Evolutionary conservation across 2,329 filamentous ascomycete genomes (phyloP).

Genomic region (Trichoderma oligosporum): DNA sequence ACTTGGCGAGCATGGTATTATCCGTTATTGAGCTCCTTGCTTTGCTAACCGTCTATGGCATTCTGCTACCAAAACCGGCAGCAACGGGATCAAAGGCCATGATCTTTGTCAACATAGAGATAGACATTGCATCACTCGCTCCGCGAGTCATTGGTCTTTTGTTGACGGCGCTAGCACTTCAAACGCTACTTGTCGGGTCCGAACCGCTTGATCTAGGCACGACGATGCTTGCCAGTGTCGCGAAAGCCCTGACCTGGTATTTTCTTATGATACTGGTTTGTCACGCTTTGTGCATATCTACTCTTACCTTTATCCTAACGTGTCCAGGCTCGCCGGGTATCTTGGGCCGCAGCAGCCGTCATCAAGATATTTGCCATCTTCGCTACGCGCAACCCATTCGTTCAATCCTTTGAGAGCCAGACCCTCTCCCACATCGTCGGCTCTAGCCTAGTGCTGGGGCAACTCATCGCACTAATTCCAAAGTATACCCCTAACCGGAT

Average conservation of each 20-base stretch:
- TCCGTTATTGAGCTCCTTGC: conserved; percentile 30
- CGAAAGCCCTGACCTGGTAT: conserved; percentile 36
- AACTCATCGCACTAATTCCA: conserved; percentile 33
- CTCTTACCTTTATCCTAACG: not conserved
- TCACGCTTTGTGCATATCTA: not conserved
- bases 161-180: not conserved
- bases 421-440: conserved; percentile 28
- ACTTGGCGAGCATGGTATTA: conserved; percentile 20
- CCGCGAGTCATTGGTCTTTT: not conserved
- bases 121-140: not conserved
- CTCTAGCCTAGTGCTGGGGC: conserved; percentile 32
- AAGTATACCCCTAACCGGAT: conserved; percentile 27
- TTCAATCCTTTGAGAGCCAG: conserved; percentile 26
- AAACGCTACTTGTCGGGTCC: conserved; percentile 27
- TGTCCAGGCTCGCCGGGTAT: conserved; percentile 13
- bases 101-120: not conserved
- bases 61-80: not conserved
- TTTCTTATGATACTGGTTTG: conserved; percentile 33
- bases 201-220: conserved; percentile 20
- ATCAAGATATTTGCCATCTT: conserved; percentile 35
- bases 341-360: conserved; percentile 31
- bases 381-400: conserved; percentile 29
- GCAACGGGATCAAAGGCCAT: not conserved
- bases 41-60: conserved; percentile 27
- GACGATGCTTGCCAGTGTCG: conserved; percentile 25